These are phyloP conservation scores for Gardenia jasminoides DNA, from an alignment of 257 asterid genomes.

Conservation along the genomic window DNA sequence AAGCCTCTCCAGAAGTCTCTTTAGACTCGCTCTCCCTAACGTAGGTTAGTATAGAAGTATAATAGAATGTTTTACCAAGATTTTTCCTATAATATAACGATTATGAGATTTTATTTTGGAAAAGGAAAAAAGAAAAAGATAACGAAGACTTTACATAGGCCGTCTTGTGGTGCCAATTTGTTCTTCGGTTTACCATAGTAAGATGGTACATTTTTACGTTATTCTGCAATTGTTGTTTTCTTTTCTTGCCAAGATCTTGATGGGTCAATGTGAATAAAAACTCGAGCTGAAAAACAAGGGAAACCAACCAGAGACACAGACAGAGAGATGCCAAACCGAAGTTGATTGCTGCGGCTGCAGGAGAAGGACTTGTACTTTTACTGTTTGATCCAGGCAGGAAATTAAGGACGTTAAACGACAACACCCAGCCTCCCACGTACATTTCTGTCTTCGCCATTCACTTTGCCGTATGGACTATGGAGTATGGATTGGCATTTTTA, in stretches of 20 bases:
- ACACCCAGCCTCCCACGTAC: background rate
- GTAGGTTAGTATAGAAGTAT: too few species aligned
- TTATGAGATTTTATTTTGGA: background rate
- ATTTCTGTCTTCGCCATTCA: background rate
- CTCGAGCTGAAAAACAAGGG: background rate
- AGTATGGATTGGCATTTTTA: background rate
- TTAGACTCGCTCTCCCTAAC: too few species aligned
- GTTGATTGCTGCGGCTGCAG: background rate
- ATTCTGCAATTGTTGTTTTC: too few species aligned
- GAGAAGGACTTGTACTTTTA: background rate
- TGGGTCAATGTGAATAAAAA: background rate
- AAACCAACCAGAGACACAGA: background rate
- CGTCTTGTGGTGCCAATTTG: background rate
- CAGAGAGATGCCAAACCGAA: background rate
- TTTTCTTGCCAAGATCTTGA: background rate
- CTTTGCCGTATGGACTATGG: background rate
- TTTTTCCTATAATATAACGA: background rate
- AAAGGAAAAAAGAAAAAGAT: background rate
- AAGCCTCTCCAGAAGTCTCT: too few species aligned
- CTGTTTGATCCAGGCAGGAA: background rate
- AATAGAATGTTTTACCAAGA: too few species aligned
- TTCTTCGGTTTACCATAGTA: background rate
- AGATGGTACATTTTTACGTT: background rate
- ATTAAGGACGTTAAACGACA: background rate
- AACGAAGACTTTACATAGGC: too few species aligned